phyloP scores from a whole-genome alignment of 148 eudicot species.

The Chenopodium quinoa region DNA sequence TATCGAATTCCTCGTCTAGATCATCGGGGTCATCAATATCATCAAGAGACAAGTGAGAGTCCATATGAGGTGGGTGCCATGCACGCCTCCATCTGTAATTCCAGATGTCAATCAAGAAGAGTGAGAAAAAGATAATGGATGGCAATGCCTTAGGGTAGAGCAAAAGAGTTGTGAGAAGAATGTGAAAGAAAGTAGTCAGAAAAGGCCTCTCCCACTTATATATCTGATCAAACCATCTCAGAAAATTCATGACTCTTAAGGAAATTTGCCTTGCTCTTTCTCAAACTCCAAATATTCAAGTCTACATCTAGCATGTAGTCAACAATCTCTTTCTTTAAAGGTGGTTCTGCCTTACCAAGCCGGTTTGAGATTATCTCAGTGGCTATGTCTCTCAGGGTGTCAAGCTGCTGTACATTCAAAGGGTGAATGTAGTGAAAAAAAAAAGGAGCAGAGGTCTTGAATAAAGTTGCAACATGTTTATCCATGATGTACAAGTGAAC shows the following conservation, averaged over 20 bases:
- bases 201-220: slow-evolving; percentile 45
- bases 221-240: slow-evolving; percentile 52
- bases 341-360: slow-evolving; percentile 60
- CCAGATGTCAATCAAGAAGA: slow-evolving; percentile 40
- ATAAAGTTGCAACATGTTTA: slow-evolving; percentile 53
- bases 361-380: slow-evolving; percentile 39
- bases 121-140: slow-evolving; percentile 43
- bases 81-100: slow-evolving; percentile 39
- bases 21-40: slow-evolving; percentile 33
- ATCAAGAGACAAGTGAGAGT: slow-evolving; percentile 40
- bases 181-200: slow-evolving; percentile 39
- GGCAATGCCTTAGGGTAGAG: slow-evolving; percentile 40
- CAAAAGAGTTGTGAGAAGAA: slow-evolving; percentile 30
- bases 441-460: slow-evolving; percentile 50
- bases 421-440: slow-evolving; percentile 56
- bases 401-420: slow-evolving; percentile 42
- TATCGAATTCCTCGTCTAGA: slow-evolving; percentile 45
- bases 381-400: slow-evolving; percentile 46
- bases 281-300: slow-evolving; percentile 48
- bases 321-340: slow-evolving; percentile 53
- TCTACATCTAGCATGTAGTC: slow-evolving; percentile 62
- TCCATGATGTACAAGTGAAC: slow-evolving; percentile 53
- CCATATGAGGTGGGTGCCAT: slow-evolving; percentile 50
- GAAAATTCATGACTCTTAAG: slow-evolving; percentile 37
- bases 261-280: slow-evolving; percentile 55